Evolutionary conservation across 1,284 basidiomycete genomes (phyloP), one percentile per base, ranked within the genome.

Genomic region (Cutaneotrichosporon cyanovorans): DNA sequence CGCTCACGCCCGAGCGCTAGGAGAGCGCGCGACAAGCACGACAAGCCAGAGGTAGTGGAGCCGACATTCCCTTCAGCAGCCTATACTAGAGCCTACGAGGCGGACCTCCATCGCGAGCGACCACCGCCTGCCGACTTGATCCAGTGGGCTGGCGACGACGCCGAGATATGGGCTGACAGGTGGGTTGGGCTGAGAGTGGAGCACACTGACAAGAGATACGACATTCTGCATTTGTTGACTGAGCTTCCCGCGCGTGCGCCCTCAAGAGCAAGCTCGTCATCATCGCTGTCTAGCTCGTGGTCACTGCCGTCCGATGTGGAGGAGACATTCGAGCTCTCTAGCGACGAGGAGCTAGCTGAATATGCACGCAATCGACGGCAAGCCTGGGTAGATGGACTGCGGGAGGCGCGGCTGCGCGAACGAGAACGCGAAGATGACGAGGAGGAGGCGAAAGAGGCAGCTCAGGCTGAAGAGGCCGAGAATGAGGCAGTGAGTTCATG

Each of bases 281-380:
- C 37, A 18, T 46, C 48, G n/a, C 48, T 15, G 32, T 47, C 6
- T 15, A 49, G 42, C 16, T 53, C 54, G 3, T 84, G 83, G 23
- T 88, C 85, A 82, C 75, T 89, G 0, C 82, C 87, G 3, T 88
- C 86, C 0, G 87, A 90, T 60, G 65, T 78, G 1, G 87, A 89
- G 70, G 85, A 89, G 55, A 82, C 78, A 0, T 90, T 87, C 67
- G 84, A 84, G 68, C 76, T 89, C 50, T 76, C 79, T 0, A 76
- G 78, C 0, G 73, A 76, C 16, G 86, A 89, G 58, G 73, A 76
- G 4, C 79, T 81, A 14, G 83, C 84, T 49, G 60, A 46, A 15
- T 81, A 80, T 53, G 75, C 74, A 18, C 75, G 78, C 9, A 77
- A 80, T 28, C 87, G 87, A 64, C 80, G 82, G 31, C 73, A 81